Base-by-base conservation (phyloP, 2,329 filamentous ascomycete genomes). In the Trichoderma asperellum region DNA sequence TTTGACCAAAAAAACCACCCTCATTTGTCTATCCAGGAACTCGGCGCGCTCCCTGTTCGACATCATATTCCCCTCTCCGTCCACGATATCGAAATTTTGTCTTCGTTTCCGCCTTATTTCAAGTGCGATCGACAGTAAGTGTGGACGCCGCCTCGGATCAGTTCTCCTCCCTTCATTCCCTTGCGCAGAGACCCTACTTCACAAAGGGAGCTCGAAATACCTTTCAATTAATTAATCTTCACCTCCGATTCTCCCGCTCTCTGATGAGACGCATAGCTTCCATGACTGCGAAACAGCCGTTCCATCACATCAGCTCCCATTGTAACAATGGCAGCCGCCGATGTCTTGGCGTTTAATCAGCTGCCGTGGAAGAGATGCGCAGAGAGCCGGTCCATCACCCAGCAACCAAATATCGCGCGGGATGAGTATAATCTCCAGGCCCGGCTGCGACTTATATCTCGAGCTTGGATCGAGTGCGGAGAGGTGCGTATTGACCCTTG, bases 401-500 rank as follows among this genome's bases (percentile, higher is more conserved):
- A 32, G 52, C 37, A 40, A n/a, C 49, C 58, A 52, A 72, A 69
- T 70, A 73, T 62, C 76, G 71, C 64, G 68, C 74, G 73, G 75
- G 73, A 73, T 76, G 74, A 77, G 68, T 68, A 65, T 40, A 74
- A 70, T 56, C 71, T 79, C 67, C 74, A 72, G 32, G 61, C 67
- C 40, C 75, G 74, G 63, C 62, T 79, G 72, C 73, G 74, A 70
- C 73, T 80, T 62, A 78, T 80, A 68, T 78, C 79, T 65, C 74
- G 72, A 68, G 75, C 78, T 34, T 80, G 79, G 79, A 71, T 79
- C 53, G 70, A 62, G 62, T 66, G 73, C 35, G 73, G 69, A 71
- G 58, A 74, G 72, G 74, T 76, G 60, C 43, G 58, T 63, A 53
- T 60, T 37, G 21, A n/a, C n/a, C 12, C 29, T n/a, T 52, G 53